Percentiles rank a stretch among this genome's conserved stretches.
These are phyloP conservation scores for Tubosaeta brunneosetosa DNA, from an alignment of 768 basidiomycete species.

Conservation along the genomic window DNA sequence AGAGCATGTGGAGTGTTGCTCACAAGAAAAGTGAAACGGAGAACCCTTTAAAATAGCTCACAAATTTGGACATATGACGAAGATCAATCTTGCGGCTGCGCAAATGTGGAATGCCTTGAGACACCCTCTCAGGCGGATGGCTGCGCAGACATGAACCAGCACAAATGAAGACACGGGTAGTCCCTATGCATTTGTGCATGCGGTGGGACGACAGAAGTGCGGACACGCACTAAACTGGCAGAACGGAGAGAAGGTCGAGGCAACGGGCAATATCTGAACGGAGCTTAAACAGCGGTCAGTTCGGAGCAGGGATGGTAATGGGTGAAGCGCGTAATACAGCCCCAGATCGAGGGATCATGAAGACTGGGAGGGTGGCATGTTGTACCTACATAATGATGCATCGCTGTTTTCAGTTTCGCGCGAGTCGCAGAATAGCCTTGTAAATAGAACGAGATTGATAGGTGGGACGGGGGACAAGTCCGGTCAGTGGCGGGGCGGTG, in stretches of 20 bases:
- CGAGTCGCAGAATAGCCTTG: constrained; percentile 17
- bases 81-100: constrained; percentile 26
- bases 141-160: constrained; percentile 1
- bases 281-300: constrained; percentile 23
- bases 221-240: constrained; percentile 13
- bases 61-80: constrained; percentile 10
- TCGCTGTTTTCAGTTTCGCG: neutral
- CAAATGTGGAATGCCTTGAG: constrained; percentile 8
- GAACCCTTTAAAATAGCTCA: constrained; percentile 11
- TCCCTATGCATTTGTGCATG: constrained; percentile 10
- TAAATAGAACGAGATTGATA: constrained; percentile 6
- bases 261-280: constrained; percentile 17
- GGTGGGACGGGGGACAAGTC: constrained; percentile 4
- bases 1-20: neutral
- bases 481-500: constrained; percentile 20
- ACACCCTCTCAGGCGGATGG: neutral
- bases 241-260: constrained; percentile 18
- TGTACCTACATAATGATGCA: constrained; percentile 3
- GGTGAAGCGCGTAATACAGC: constrained; percentile 6
- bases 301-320: constrained; percentile 7
- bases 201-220: constrained; percentile 6
- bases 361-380: constrained; percentile 7
- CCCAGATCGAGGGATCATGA: constrained; percentile 9
- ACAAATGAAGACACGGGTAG: constrained; percentile 6
- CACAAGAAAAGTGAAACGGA: neutral